Evolutionary conservation across 2,329 filamentous ascomycete genomes (phyloP).

Genomic region (Escovopsis sp.): DNA sequence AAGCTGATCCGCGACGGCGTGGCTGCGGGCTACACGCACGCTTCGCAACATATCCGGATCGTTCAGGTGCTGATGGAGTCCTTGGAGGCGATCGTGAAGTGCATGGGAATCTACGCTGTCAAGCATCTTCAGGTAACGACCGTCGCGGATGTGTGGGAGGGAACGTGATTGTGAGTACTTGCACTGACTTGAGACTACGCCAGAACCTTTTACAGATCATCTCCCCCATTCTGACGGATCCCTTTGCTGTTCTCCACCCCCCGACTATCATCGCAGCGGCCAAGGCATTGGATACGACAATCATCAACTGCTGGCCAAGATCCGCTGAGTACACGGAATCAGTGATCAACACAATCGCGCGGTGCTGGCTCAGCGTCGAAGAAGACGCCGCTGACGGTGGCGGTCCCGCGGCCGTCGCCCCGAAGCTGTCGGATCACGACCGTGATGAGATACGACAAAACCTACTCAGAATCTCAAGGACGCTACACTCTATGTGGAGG

Average conservation of each 20-base stretch:
- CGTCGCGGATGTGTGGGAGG: neutral
- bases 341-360: constrained; percentile 44
- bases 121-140: constrained; percentile 50
- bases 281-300: constrained; percentile 37
- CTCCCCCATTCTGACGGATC: constrained; percentile 49
- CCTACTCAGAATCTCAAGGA: constrained; percentile 9
- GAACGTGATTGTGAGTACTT: constrained; percentile 5
- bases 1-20: constrained; percentile 41
- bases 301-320: constrained; percentile 56
- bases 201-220: constrained; percentile 55
- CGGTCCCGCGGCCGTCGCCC: neutral
- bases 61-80: constrained; percentile 40
- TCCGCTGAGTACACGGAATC: constrained; percentile 46
- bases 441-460: constrained; percentile 1
- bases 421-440: neutral
- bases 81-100: constrained; percentile 32
- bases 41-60: constrained; percentile 42
- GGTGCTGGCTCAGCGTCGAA: constrained; percentile 48
- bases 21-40: constrained; percentile 40
- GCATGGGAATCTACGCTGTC: constrained; percentile 45
- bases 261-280: constrained; percentile 38
- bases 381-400: constrained; percentile 13
- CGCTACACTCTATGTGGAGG: constrained; percentile 12
- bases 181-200: neutral
- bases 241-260: constrained; percentile 45